Base-by-base conservation (phyloP, 352 stramenopile genomes). In the Nothophytophthora sp. region DNA sequence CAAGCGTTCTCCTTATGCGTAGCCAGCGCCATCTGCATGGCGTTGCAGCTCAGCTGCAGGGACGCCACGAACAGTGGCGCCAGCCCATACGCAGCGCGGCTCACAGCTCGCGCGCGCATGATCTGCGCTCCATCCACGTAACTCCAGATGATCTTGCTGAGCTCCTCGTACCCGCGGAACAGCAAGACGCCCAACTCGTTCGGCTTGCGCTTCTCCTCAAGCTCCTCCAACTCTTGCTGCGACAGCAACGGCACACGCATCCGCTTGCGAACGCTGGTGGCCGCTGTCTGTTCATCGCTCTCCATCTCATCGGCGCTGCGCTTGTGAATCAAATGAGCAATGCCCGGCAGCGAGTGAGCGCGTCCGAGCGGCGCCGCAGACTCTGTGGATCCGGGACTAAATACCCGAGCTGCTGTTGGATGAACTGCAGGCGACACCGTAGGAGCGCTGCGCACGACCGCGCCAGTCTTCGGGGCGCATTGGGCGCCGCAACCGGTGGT, bases 1-100 rank as follows among this genome's bases (percentile, higher is more conserved):
- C 63, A 84, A 9, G 54, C 60, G 10, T 63, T 28, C 5, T 47
- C 59, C 3, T 28, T 58, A 15, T 50, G 49, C 10, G 75, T 90
- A 3, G 69, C 60, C 13, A 94, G 69, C 18, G 81, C 79, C 19
- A 58, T 67, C 35, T 88, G 79, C 5, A 83, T 70, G 2, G 76
- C 70, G 43, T 94, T 94, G 56, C 84, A 94, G 63, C 81, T 92
- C 44, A 94, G 37, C 42, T 91, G 77, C 35, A 94, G 65, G 22
- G 78, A 88, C 22, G 67, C 77, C 43, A 94, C 84, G 50, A 90
- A 84, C 16, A 71, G 59, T 25, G 84, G 84, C 1, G 63, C 63
- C 33, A 87, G 50, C 15, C 52, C 56, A 11, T 41, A 50, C 12
- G 79, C 77, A 2, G 64, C 50, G n/a, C 79, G 77, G 37, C 39